Conservation (phyloP, 257 asterid genomes). For the Ilex aquifolium region DNA sequence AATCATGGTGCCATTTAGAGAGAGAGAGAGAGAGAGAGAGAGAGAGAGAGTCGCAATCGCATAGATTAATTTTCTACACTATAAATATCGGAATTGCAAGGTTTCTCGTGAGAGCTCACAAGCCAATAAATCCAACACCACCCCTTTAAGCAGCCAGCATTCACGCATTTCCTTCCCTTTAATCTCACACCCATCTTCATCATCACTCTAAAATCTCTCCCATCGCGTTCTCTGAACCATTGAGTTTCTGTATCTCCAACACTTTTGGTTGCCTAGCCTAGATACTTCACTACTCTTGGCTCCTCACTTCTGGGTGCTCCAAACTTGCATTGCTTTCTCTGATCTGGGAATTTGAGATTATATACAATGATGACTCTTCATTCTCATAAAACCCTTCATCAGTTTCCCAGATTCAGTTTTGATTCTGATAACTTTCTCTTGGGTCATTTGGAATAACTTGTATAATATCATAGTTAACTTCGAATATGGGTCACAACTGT, state of each 20-base stretch:
- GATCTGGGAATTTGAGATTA: not conserved
- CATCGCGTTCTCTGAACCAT: no score
- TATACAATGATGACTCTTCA: not conserved
- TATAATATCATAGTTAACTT: slow-evolving; percentile 16
- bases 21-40: no score
- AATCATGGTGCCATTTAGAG: no score
- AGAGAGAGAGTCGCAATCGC: no score
- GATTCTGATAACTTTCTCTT: not conserved
- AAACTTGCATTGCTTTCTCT: not conserved
- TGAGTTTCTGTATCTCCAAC: no score
- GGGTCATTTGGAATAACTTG: not conserved
- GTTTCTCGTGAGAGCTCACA: slow-evolving; percentile 69
- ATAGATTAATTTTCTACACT: not conserved
- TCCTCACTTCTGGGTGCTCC: slow-evolving; percentile 5
- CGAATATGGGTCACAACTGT: slow-evolving; percentile 22
- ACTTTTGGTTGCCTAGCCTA: no score
- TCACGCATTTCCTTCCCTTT: slow-evolving; percentile 15
- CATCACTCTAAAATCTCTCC: no score
- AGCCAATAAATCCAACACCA: slow-evolving; percentile 45
- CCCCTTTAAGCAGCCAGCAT: slow-evolving; percentile 12
- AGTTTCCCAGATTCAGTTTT: not conserved
- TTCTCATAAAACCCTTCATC: no score
- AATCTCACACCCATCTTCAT: no score
- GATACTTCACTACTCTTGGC: not conserved
- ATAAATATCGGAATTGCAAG: slow-evolving; percentile 32